Evolutionary conservation across 2,329 filamentous ascomycete genomes (phyloP), one percentile per base, ranked within the genome.

Genomic region (Ramichloridium luteum): DNA sequence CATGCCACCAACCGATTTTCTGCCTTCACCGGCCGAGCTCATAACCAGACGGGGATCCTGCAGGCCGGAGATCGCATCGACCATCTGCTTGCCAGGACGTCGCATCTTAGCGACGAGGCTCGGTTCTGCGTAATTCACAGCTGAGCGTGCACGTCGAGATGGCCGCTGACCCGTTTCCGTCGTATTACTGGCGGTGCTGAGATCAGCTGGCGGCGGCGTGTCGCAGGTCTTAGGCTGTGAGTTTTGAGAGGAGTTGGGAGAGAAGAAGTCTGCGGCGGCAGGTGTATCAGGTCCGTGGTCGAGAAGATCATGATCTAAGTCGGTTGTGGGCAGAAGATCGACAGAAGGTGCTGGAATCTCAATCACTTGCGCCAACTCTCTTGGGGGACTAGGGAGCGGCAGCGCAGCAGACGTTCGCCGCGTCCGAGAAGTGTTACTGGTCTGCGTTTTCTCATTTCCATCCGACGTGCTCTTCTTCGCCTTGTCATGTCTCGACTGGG

Each of bases 101-200:
- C 64, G 54, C 62, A 68, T 67, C 43, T 68, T 68, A 11, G 55
- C 58, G 27, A 54, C 53, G 11, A 67, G 48, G 29, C 55, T 64
- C 2, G 64, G 64, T 39, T 67, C 63, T 9, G 64, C 62, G 37
- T 67, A 67, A 46, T 59, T 65, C 29, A 66, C 62, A 18, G 59
- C 55, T 12, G 59, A 49, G 14, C 64, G 54, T 10, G 61, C 61
- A 36, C 64, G 55, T 34, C 64, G 54, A 3, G 58, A 61, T 8
- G 62, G 58, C 18, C 63, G 49, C 12, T 47, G 49, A 22, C 51
- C 49, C 23, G 41, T 47, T 34, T 47, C 48, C 2, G 58, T 55
- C 14, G 47, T 42, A 16, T 51, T 52, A 34, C 38, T 50, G 18
- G 44, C 26, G 1, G 45, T 41, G 32, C 40, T 47, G 1, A 64